Percentiles rank a stretch among this genome's conserved stretches.
phyloP scores from a whole-genome alignment of 1,139 yeast genomes.

The Kazachstania sp. region DNA sequence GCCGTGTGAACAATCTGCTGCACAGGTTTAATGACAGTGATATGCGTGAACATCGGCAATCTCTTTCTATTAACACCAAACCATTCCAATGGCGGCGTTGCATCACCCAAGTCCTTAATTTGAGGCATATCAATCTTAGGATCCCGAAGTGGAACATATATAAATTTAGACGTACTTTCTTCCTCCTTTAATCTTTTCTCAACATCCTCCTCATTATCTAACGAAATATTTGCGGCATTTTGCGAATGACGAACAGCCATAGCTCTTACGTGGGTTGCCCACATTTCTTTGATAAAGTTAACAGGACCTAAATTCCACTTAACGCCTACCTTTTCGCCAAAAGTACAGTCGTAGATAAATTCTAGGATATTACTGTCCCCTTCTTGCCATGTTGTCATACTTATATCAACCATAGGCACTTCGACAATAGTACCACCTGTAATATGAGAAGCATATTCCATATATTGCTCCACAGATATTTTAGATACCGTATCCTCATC shows the following conservation, averaged over 20 bases:
- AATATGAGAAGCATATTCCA: slow-evolving; percentile 48
- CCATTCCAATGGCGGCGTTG: slow-evolving; percentile 98
- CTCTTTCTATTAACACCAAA: slow-evolving; percentile 82
- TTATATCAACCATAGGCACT: slow-evolving; percentile 66
- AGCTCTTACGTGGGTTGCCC: slow-evolving; percentile 63
- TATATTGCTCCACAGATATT: slow-evolving; percentile 48
- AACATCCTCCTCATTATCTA: slow-evolving; percentile 32
- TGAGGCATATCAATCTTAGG: slow-evolving; percentile 87
- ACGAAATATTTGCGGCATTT: slow-evolving; percentile 23
- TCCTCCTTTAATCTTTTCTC: slow-evolving; percentile 57
- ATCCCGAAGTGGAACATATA: slow-evolving; percentile 57
- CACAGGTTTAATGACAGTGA: slow-evolving; percentile 60
- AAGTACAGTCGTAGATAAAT: slow-evolving; percentile 57
- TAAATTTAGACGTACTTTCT: slow-evolving; percentile 49
- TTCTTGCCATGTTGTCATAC: slow-evolving; percentile 68
- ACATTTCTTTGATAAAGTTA: slow-evolving; percentile 88
- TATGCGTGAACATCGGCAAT: slow-evolving; percentile 82
- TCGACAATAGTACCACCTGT: slow-evolving; percentile 73
- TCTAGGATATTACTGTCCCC: slow-evolving; percentile 45
- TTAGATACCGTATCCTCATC: slow-evolving; percentile 41
- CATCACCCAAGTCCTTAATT: slow-evolving; percentile 83
- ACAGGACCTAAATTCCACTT: slow-evolving; percentile 92
- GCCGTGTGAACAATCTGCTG: slow-evolving; percentile 65
- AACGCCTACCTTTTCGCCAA: slow-evolving; percentile 85
- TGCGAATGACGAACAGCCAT: slow-evolving; percentile 42